Evolutionary conservation across 345 rosid genomes (phyloP), one percentile per base, ranked within the genome.

Genomic region (Kernera saxatilis): DNA sequence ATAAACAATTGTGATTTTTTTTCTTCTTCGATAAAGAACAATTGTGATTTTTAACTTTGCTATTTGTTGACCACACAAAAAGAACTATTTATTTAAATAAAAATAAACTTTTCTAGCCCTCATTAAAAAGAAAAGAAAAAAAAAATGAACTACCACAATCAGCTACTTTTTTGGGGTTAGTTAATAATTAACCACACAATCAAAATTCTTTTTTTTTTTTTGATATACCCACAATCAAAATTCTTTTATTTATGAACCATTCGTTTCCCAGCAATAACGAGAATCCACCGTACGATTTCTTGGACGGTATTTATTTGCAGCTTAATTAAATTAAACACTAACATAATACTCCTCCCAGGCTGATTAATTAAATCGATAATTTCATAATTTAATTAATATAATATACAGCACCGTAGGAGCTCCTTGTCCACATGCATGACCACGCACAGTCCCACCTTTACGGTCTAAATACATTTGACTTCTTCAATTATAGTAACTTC

Each of bases 401-500:
- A 4, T 43, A 39, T 10, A 71, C 53, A n/a, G 45, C 43, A n/a
- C 3, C 40, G 29, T 19, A 57, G 6, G 43, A 51, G 62, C n/a
- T 60, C 27, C 46, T 3, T 52, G 70, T 62, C 55, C 29, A 17
- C 67, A 66, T 65, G 52, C 77, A 66, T 66, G 72, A 58, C 14
- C 68, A 57, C 19, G 78, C 52, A 74, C 37, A 49, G 0, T 29
- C 1, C 72, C 78, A 21, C 35, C 8, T 74, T 66, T 39, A 58
- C 53, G 45, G 77, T 50, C 45, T 18, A 32, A 1, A 74, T 74
- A 58, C 68, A 58, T 58, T 73, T 65, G 77, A 65, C 72, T 54
- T 48, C 53, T 23, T 72, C 57, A 15, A 7, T 9, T 22, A 41
- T 40, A 21, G n/a, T n/a, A 17, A 0, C 19, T 49, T 14, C 0